These are phyloP conservation scores for Blastobotrys aristatus DNA, from an alignment of 1,139 yeast species.

Conservation along the genomic window DNA sequence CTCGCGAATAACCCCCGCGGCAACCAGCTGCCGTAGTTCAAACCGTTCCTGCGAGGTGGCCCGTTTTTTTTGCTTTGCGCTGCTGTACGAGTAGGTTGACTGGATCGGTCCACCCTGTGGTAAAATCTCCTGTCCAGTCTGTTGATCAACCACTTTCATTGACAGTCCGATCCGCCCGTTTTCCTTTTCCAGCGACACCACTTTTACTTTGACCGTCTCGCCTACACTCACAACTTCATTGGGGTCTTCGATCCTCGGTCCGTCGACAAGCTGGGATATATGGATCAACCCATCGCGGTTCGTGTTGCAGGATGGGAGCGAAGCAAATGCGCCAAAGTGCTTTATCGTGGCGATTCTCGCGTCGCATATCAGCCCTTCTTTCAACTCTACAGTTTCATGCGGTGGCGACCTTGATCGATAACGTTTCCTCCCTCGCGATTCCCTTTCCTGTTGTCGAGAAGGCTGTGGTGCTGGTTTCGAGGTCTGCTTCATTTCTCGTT, in stretches of 20 bases:
- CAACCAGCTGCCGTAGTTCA: constrained; percentile 79
- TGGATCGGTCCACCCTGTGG: constrained; percentile 5
- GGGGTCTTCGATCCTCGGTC: constrained; percentile 50
- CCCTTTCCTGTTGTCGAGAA: not conserved
- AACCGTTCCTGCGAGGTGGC: constrained; percentile 84
- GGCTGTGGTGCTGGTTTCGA: not conserved
- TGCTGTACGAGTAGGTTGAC: not conserved
- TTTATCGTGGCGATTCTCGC: constrained; percentile 61
- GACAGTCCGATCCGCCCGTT: constrained; percentile 50
- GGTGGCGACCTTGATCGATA: constrained; percentile 12
- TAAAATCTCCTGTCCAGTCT: constrained; percentile 47
- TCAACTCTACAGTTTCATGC: constrained; percentile 6
- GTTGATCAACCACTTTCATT: constrained; percentile 73
- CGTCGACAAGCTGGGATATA: constrained; percentile 55
- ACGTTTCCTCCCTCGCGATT: constrained; percentile 12
- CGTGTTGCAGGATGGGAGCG: constrained; percentile 39
- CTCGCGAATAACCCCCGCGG: constrained; percentile 69
- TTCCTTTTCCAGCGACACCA: constrained; percentile 48
- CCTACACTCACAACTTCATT: constrained; percentile 51
- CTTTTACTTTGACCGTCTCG: constrained; percentile 63
- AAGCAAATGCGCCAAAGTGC: constrained; percentile 74
- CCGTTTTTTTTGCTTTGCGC: constrained; percentile 37
- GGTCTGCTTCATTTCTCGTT: not conserved
- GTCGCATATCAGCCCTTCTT: constrained; percentile 43
- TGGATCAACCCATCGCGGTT: constrained; percentile 61